A percentile compares a stretch with the other conserved stretches of the same genome.
Evolutionary conservation across 2,329 filamentous ascomycete species (phyloP).

Genomic region (Geosmithia flava): DNA sequence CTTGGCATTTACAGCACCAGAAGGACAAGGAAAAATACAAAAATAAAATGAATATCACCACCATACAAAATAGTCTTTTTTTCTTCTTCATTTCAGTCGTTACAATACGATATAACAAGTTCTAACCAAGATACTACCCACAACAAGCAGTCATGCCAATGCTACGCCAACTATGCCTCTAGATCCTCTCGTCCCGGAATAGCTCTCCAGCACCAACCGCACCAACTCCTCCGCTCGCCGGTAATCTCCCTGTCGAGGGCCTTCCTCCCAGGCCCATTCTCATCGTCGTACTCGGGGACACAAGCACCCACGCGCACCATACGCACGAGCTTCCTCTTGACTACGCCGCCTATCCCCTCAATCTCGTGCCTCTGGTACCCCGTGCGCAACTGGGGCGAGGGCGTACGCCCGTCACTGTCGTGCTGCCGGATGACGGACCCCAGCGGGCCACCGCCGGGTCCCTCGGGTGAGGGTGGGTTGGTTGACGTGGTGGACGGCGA

Average conservation of each 20-base stretch:
- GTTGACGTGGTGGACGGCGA: background rate
- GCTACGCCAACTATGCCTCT: background rate
- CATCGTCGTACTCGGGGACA: constrained; percentile 77
- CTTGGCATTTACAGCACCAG: background rate
- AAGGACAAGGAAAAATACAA: background rate
- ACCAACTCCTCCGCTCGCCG: constrained; percentile 68
- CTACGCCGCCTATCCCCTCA: constrained; percentile 75
- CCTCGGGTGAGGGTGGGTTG: constrained; percentile 1
- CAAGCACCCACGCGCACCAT: constrained; percentile 72
- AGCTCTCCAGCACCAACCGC: constrained; percentile 77
- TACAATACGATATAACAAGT: background rate
- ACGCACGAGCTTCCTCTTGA: constrained; percentile 80
- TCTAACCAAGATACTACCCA: background rate
- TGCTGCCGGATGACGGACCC: constrained; percentile 14
- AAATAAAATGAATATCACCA: background rate
- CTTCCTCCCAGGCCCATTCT: constrained; percentile 45
- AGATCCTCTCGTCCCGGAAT: constrained; percentile 37
- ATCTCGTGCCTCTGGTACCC: constrained; percentile 83
- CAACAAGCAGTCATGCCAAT: too few relatives aligned
- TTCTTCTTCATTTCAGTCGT: background rate
- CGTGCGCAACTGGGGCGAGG: constrained; percentile 42
- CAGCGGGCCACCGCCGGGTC: constrained; percentile 6
- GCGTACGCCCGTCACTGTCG: constrained; percentile 24
- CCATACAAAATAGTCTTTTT: background rate
- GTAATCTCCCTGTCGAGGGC: constrained; percentile 60